These are phyloP conservation scores for Phytophthora melonis DNA, from an alignment of 352 stramenopile species.

Conservation along the genomic window DNA sequence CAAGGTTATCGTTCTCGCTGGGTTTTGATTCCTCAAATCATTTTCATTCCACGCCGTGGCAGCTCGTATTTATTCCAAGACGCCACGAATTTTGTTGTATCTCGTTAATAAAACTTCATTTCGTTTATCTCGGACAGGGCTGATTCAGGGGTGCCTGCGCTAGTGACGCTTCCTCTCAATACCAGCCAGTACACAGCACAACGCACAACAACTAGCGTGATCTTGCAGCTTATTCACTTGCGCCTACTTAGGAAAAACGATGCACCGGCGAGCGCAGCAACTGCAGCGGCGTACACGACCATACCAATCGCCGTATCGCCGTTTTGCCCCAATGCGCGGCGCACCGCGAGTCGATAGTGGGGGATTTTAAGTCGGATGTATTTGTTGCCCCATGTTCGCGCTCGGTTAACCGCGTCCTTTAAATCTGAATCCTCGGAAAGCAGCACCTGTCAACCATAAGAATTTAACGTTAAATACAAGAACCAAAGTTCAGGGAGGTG, in stretches of 20 bases:
- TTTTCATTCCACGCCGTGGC: constrained; percentile 19
- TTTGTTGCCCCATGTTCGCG: constrained; percentile 85
- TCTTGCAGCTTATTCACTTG: constrained; percentile 37
- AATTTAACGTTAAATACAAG: constrained; percentile 5
- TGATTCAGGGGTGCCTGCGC: not conserved
- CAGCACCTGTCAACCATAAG: constrained; percentile 53
- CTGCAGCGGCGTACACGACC: constrained; percentile 82
- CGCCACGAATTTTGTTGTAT: constrained; percentile 31
- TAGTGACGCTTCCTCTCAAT: not conserved
- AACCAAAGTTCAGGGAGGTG: constrained; percentile 6
- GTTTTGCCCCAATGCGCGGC: constrained; percentile 50
- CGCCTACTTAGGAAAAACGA: constrained; percentile 85
- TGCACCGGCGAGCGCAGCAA: constrained; percentile 76
- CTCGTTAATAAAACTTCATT: constrained; percentile 38
- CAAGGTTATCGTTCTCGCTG: constrained; percentile 9
- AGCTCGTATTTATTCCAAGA: constrained; percentile 48
- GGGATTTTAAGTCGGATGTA: constrained; percentile 82
- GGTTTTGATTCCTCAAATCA: constrained; percentile 23
- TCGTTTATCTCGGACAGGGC: constrained; percentile 1
- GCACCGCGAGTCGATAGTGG: constrained; percentile 56
- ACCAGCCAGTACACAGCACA: not conserved
- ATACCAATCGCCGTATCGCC: constrained; percentile 72
- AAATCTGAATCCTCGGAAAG: constrained; percentile 85
- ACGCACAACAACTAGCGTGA: constrained; percentile 10
- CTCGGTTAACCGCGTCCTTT: constrained; percentile 80